Conservation (phyloP, 2,329 filamentous ascomycete species). For the Dactylellina haptotyla region DNA sequence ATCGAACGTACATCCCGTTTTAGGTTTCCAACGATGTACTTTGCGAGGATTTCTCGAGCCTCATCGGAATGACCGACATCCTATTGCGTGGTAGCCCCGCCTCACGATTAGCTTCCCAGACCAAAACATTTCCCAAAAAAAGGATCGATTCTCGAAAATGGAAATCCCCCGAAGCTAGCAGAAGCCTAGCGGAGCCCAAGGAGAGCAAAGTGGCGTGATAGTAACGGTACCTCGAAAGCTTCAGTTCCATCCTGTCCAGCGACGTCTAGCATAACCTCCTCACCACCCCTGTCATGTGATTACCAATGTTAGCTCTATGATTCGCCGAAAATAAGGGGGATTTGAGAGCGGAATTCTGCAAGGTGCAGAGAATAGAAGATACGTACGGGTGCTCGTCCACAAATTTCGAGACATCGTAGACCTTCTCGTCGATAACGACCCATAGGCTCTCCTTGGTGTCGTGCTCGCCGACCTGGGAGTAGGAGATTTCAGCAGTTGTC, state of each 20-base stretch:
- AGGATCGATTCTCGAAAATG: not conserved
- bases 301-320: constrained; percentile 42
- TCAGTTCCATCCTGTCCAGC: constrained; percentile 95
- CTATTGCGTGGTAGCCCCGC: constrained; percentile 58
- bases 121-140: no score
- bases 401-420: constrained; percentile 90
- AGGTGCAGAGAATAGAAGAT: constrained; percentile 60
- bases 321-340: constrained; percentile 8
- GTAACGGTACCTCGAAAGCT: constrained; percentile 76
- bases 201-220: constrained; percentile 29
- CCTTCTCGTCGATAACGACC: constrained; percentile 93
- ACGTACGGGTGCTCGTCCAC: constrained; percentile 91
- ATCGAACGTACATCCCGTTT: constrained; percentile 77
- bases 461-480: constrained; percentile 83
- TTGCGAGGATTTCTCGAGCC: constrained; percentile 89
- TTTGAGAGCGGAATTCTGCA: not conserved
- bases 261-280: constrained; percentile 96
- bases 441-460: constrained; percentile 84
- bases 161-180: not conserved
- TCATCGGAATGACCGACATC: constrained; percentile 99
- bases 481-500: constrained; percentile 72
- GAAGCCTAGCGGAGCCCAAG: not conserved
- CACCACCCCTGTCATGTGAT: constrained; percentile 77
- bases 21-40: constrained; percentile 77
- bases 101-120: no score